Evolutionary conservation across 768 basidiomycete species (phyloP).

Genomic region (Zangia roseola): DNA sequence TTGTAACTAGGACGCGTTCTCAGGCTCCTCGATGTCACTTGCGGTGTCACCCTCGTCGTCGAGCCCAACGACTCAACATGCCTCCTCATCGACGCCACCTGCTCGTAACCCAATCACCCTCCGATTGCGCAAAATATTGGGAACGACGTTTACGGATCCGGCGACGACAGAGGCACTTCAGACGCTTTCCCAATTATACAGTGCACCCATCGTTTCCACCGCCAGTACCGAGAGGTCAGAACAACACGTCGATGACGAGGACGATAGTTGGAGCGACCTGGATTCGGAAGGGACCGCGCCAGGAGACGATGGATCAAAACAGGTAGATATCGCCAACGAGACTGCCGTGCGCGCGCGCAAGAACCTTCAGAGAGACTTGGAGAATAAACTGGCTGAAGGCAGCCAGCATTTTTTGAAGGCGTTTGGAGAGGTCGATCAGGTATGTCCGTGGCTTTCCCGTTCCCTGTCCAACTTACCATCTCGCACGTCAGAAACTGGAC

Average conservation of each 20-base stretch:
- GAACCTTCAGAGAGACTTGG: slow-evolving; percentile 81
- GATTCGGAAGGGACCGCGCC: slow-evolving; percentile 11
- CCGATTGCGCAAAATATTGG: slow-evolving; percentile 87
- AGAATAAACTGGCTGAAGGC: slow-evolving; percentile 76
- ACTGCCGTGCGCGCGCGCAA: slow-evolving; percentile 73
- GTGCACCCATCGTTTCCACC: slow-evolving; percentile 20
- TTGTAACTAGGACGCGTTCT: too few species aligned
- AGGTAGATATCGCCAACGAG: slow-evolving; percentile 48
- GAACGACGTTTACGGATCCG: slow-evolving; percentile 74
- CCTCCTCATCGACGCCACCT: background rate
- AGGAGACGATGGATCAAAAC: slow-evolving; percentile 8
- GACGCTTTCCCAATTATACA: slow-evolving; percentile 82
- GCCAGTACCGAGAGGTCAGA: background rate
- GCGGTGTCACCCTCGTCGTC: slow-evolving; percentile 1
- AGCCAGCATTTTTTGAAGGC: slow-evolving; percentile 81
- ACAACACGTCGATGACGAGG: slow-evolving; percentile 36
- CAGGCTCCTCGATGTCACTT: slow-evolving; percentile 10
- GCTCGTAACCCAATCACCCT: slow-evolving; percentile 75
- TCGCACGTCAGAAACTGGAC: slow-evolving; percentile 67
- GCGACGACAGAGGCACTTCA: slow-evolving; percentile 77
- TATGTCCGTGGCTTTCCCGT: slow-evolving; percentile 38
- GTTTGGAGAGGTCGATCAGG: slow-evolving; percentile 87
- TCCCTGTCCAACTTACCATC: background rate
- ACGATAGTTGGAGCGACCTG: slow-evolving; percentile 28
- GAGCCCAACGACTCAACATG: slow-evolving; percentile 12